Evolutionary conservation across 805 yeast species (phyloP).

Genomic region (Ogataea pini): DNA sequence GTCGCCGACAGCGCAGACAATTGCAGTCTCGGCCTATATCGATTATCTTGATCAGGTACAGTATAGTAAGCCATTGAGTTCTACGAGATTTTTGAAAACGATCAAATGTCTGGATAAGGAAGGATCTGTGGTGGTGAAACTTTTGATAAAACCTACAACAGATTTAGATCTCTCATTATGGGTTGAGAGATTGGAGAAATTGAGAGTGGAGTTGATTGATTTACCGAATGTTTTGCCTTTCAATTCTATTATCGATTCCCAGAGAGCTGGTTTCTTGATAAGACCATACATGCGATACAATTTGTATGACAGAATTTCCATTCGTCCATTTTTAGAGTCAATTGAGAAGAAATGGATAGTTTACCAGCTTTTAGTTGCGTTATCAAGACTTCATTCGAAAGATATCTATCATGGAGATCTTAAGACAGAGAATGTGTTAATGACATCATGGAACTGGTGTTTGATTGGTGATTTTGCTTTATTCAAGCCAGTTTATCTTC

Average conservation of each 20-base stretch:
- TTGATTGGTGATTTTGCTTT: slow-evolving; percentile 80
- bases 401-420: slow-evolving; percentile 85
- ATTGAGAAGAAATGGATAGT: slow-evolving; percentile 83
- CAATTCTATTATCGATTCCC: slow-evolving; percentile 76
- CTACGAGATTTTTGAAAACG: slow-evolving; percentile 83
- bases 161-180: slow-evolving; percentile 38
- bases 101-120: slow-evolving; percentile 73
- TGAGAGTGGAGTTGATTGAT: slow-evolving; percentile 44
- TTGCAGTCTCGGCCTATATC: slow-evolving; percentile 86
- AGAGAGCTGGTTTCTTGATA: slow-evolving; percentile 86
- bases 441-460: slow-evolving; percentile 89
- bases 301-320: slow-evolving; percentile 81
- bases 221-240: slow-evolving; percentile 71
- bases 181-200: slow-evolving; percentile 34
- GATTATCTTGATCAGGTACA: slow-evolving; percentile 76
- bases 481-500: slow-evolving; percentile 80
- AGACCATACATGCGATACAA: slow-evolving; percentile 79
- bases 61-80: slow-evolving; percentile 72
- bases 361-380: slow-evolving; percentile 70
- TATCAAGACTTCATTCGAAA: slow-evolving; percentile 62
- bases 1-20: slow-evolving; percentile 90
- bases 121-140: slow-evolving; percentile 76
- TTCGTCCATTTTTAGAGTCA: slow-evolving; percentile 81
- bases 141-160: slow-evolving; percentile 70
- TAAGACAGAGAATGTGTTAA: slow-evolving; percentile 83